phyloP scores from a whole-genome alignment of 352 stramenopile species.

The Globisporangium nunn region DNA sequence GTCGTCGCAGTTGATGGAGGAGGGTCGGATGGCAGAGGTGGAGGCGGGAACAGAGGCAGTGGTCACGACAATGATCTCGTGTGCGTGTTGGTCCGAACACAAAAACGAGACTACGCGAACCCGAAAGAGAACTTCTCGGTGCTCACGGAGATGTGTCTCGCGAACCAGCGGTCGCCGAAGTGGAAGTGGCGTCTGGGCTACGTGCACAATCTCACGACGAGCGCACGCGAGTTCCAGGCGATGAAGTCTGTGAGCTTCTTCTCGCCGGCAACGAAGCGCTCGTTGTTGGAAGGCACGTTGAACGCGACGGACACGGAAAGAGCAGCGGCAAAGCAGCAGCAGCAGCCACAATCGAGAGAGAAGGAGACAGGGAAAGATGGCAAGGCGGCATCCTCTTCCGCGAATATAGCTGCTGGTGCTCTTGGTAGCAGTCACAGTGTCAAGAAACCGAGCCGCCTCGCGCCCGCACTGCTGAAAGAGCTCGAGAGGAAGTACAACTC shows the following conservation, averaged over 20 bases:
- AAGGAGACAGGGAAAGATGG: neutral
- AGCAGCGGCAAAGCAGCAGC: constrained; percentile 1
- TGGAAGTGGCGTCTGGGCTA: constrained; percentile 65
- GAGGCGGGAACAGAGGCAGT: constrained; percentile 1
- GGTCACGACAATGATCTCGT: constrained; percentile 36
- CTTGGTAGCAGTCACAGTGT: constrained; percentile 6
- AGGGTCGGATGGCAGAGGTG: constrained; percentile 3
- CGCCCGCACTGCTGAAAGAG: constrained; percentile 32
- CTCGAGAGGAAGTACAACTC: constrained; percentile 65
- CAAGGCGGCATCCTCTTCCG: too few relatives aligned
- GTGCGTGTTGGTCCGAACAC: constrained; percentile 51
- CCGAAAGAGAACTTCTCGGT: constrained; percentile 31
- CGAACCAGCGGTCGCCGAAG: constrained; percentile 43
- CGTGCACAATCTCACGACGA: constrained; percentile 71
- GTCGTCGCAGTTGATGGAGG: constrained; percentile 34
- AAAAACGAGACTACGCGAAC: constrained; percentile 15
- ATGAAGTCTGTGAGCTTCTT: constrained; percentile 59
- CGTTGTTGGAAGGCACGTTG: constrained; percentile 38
- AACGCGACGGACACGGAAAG: constrained; percentile 10
- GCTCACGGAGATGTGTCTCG: constrained; percentile 60
- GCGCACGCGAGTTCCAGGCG: constrained; percentile 74
- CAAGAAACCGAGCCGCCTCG: constrained; percentile 19
- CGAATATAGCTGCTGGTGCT: neutral
- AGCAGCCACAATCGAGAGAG: neutral
- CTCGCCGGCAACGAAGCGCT: constrained; percentile 36